These are phyloP conservation scores for Paraurostyla sp. DNA, from an alignment of 73 alveolate genomes.

Conservation along the genomic window DNA sequence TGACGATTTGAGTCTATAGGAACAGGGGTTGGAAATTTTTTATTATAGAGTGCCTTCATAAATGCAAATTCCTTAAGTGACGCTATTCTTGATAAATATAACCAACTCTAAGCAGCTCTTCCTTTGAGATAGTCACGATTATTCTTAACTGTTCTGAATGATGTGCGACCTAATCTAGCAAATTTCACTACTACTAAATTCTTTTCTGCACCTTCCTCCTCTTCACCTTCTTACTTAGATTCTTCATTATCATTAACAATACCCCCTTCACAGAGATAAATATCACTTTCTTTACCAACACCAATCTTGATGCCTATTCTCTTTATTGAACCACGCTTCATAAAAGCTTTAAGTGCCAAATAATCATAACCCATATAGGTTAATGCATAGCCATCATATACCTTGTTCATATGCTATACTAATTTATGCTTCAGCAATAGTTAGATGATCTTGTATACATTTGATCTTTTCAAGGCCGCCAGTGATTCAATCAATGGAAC, in stretches of 20 bases:
- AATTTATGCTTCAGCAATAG: slow-evolving; percentile 94
- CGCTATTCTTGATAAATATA: slow-evolving; percentile 96
- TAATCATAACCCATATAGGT: slow-evolving; percentile 96
- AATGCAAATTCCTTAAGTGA: slow-evolving; percentile 96
- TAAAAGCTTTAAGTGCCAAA: slow-evolving; percentile 82
- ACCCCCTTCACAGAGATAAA: slow-evolving; percentile 88
- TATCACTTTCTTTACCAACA: slow-evolving; percentile 98
- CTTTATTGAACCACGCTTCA: slow-evolving; percentile 93
- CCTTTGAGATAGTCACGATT: slow-evolving; percentile 96
- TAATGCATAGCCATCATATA: slow-evolving; percentile 95
- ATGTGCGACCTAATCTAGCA: slow-evolving; percentile 95
- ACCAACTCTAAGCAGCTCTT: slow-evolving; percentile 94
- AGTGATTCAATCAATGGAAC: slow-evolving; percentile 92
- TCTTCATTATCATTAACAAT: slow-evolving; percentile 44
- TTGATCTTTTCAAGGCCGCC: slow-evolving; percentile 94
- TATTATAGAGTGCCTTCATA: slow-evolving; percentile 94
- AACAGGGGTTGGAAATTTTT: slow-evolving; percentile 88
- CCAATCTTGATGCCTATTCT: slow-evolving; percentile 95
- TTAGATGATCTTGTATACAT: slow-evolving; percentile 88
- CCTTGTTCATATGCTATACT: slow-evolving; percentile 82
- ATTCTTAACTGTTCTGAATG: slow-evolving; percentile 94
- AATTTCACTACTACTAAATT: slow-evolving; percentile 60
- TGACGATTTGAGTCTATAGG: slow-evolving; percentile 94
- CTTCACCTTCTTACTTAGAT: slow-evolving; percentile 35
- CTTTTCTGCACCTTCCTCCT: slow-evolving; percentile 72